phyloP scores from a whole-genome alignment of 495 filamentous ascomycete species.

The Aspergillus diversus region DNA sequence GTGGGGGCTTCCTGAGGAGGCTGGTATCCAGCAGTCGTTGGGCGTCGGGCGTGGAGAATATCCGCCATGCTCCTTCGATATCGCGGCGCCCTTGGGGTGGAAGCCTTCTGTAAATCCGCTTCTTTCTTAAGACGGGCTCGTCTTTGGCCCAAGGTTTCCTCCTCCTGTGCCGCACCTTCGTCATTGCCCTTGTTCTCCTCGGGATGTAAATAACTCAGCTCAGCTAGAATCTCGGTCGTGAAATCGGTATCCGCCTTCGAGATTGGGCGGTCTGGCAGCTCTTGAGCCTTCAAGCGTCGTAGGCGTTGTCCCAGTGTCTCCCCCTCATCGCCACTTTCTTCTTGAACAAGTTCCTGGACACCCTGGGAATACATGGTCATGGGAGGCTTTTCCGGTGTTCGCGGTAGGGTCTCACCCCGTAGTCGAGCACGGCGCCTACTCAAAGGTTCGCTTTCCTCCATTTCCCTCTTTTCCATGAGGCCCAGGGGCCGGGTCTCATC shows the following conservation, averaged over 20 bases:
- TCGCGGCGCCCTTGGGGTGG: conserved; percentile 36
- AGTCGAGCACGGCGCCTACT: conserved; percentile 78
- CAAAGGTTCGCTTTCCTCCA: conserved; percentile 92
- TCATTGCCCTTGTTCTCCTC: conserved; percentile 24
- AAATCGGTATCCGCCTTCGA: conserved; percentile 68
- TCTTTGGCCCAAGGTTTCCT: conserved; percentile 90
- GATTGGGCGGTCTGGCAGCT: conserved; percentile 54
- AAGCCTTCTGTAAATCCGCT: conserved; percentile 49
- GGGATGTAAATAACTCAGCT: conserved; percentile 61
- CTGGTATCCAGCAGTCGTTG: conserved; percentile 38
- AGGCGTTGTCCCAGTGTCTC: conserved; percentile 82
- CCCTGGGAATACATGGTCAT: conserved; percentile 42
- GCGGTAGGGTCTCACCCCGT: conserved; percentile 53
- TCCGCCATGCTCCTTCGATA: conserved; percentile 69
- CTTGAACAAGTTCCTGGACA: conserved; percentile 20
- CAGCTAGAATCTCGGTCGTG: conserved; percentile 74
- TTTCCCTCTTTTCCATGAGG: conserved; percentile 78
- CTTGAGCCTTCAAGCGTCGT: conserved; percentile 64
- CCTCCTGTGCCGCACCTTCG: conserved; percentile 45
- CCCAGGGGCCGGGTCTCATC: conserved; percentile 75
- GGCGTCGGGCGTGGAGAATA: conserved; percentile 61
- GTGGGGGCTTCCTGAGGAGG: conserved; percentile 34
- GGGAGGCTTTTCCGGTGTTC: conserved; percentile 39
- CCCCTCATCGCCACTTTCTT: conserved; percentile 59
- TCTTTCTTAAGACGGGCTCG: conserved; percentile 79